Base-by-base conservation (phyloP, 257 asterid species). In the Solanum paucissectum region DNA sequence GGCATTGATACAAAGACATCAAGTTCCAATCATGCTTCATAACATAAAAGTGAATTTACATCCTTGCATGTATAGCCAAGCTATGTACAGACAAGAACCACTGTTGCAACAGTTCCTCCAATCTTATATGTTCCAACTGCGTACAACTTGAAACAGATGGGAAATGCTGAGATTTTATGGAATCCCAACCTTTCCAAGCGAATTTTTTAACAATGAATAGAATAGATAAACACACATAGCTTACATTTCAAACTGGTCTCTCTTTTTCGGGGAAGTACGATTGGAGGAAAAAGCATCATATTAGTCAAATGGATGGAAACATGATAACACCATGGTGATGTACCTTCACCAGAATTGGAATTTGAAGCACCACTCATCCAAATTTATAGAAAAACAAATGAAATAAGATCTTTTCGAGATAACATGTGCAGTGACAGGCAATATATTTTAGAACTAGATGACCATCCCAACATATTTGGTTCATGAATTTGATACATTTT, bases 41-140 rank as follows among this genome's bases (percentile, higher is more conserved):
- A 74, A 69, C 91, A 87, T 89, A 90, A 88, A 91, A 91, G 92
- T 94, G 98, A 89, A 95, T 90, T 11, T 89, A 33, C 86, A 88
- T 64, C 40, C 98, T 96, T 86, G 88, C 83, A 91, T 58, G 79
- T 58, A 90, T 91, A 94, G 85, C 90, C 90, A 91, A 88, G 88
- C 83, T 92, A 95, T 12, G 95, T 93, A 89, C 95, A 94, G 87
- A 94, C 85, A 75, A 98, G 92, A 90, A 94, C 98, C 89, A 91
- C 82, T n/a, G 91, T 93, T 25, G 98, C 91, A 83, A 93, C 88
- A 66, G 98, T 93, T 94, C 98, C 86, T 91, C 92, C 92, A 90
- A 81, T 89, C 91, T 88, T 96, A 96, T 92, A 83, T 90, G 88
- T 89, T 87, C 87, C 91, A 88, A 85, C 73, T 83, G 89, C 86